phyloP scores from a whole-genome alignment of 2,329 filamentous ascomycete genomes.

The Trichoderma atroviride region DNA sequence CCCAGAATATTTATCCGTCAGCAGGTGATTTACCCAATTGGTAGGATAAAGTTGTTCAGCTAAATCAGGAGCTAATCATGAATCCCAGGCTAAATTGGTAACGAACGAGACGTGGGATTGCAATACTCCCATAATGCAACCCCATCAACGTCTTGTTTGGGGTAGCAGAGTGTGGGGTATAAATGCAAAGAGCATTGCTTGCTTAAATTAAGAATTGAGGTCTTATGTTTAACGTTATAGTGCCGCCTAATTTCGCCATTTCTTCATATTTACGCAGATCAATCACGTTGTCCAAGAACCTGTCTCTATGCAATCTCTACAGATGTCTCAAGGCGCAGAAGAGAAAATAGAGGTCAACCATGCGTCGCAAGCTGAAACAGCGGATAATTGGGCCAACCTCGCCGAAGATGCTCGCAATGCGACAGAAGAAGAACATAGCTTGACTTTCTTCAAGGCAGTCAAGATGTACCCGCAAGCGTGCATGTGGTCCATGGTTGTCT shows the following conservation, averaged over 20 bases:
- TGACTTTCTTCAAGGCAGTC: slow-evolving; percentile 32
- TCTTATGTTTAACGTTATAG: neutral
- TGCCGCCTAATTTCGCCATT: neutral
- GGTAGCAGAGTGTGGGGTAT: neutral
- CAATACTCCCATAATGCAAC: neutral
- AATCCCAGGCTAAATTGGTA: neutral
- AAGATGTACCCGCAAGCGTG: slow-evolving; percentile 40
- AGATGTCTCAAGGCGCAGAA: neutral
- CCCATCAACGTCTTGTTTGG: neutral
- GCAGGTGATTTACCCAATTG: neutral
- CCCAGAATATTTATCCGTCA: neutral
- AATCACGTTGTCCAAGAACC: neutral
- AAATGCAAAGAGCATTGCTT: neutral
- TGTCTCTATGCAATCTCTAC: neutral
- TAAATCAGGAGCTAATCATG: neutral
- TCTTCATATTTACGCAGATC: neutral
- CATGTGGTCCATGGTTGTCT: slow-evolving; percentile 41
- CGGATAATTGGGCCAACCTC: neutral
- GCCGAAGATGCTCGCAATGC: slow-evolving; percentile 2
- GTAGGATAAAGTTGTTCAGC: neutral
- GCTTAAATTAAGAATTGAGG: neutral
- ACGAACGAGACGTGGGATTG: neutral
- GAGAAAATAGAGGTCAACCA: neutral
- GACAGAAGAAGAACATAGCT: neutral
- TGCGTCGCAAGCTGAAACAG: neutral